Evolutionary conservation across 306 rosid genomes (phyloP), one percentile per base, ranked within the genome.

Genomic region (Rosa chinensis): DNA sequence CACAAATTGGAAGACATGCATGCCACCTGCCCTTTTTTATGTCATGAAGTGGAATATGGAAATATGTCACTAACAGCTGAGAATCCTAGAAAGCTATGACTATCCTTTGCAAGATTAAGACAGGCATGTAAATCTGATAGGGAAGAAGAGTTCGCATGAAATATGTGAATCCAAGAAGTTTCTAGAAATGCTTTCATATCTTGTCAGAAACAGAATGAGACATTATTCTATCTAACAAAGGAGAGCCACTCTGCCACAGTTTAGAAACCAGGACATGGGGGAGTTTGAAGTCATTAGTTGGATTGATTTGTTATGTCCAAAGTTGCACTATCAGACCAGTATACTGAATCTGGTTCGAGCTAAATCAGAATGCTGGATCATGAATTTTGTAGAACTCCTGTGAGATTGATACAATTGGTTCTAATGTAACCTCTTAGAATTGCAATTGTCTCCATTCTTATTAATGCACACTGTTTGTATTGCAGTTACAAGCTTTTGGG

Each of bases 401-500:
- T 23, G 55, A 16, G 56, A 59, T 43, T 2, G 47, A 8, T 43
- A 21, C 25, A 59, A 23, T 14, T 25, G 68, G n/a, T 37, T 43
- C 47, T 32, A 11, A 6, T 10, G 56, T 25, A 13, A 21, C 23
- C 49, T 18, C 48, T 44, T 69, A 47, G 28, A 52, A 50, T 49
- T 66, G 52, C 32, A 4, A 1, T 73, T 50, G 6, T 50, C 6
- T 50, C 5, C 47, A 59, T 62, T 78, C 82, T 70, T 75, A 42
- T 84, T 73, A 70, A 49, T 40, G 78, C 48, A 23, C 37, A 17
- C 58, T 79, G 74, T 80, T 75, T 86, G 42, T 81, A 73, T 73
- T 89, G 90, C 90, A 96, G 99, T 96, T 48, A 82, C 90, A 70
- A 78, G 89, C 55, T 96, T 90, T 66, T 93, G 99, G 97, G 89